phyloP scores from a whole-genome alignment of 2,329 filamentous ascomycete species.

The Reticulascus tulasneorum region DNA sequence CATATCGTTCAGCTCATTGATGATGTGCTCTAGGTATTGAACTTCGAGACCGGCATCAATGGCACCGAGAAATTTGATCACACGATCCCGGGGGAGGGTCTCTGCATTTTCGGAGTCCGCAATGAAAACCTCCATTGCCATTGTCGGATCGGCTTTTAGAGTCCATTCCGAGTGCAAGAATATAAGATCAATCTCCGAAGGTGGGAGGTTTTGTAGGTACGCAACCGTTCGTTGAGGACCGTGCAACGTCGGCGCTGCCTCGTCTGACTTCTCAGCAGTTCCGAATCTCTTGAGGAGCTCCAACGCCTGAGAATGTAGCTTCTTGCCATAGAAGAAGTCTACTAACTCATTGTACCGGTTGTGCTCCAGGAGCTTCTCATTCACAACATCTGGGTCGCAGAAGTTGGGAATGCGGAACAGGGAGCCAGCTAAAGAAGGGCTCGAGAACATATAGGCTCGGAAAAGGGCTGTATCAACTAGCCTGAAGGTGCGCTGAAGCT shows the following conservation, averaged over 20 bases:
- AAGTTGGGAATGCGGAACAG: constrained; percentile 96
- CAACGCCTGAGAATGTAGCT: constrained; percentile 81
- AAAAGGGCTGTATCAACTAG: constrained; percentile 94
- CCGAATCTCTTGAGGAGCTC: constrained; percentile 81
- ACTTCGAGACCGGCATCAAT: constrained; percentile 71
- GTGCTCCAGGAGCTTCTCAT: constrained; percentile 84
- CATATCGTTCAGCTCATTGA: constrained; percentile 78
- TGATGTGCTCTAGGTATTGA: constrained; percentile 84
- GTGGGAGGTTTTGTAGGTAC: constrained; percentile 85
- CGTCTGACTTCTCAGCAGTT: constrained; percentile 47
- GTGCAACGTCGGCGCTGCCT: constrained; percentile 56
- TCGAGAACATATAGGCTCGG: constrained; percentile 89
- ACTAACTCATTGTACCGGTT: constrained; percentile 89
- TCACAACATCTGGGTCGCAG: constrained; percentile 92
- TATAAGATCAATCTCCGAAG: constrained; percentile 85
- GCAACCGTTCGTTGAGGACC: constrained; percentile 80
- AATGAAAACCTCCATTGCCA: constrained; percentile 90
- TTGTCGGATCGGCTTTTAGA: constrained; percentile 62
- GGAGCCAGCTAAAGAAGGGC: constrained; percentile 77
- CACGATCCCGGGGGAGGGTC: constrained; percentile 71
- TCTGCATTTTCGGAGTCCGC: constrained; percentile 91
- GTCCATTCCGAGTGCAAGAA: constrained; percentile 92
- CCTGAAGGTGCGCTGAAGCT: constrained; percentile 71
- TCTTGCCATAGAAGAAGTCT: constrained; percentile 97
- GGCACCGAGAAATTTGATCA: constrained; percentile 68